Percentiles rank a stretch among this genome's conserved stretches.
Conservation (phyloP, 164 flowering plant species). For the Nymphaea colorata region DNA sequence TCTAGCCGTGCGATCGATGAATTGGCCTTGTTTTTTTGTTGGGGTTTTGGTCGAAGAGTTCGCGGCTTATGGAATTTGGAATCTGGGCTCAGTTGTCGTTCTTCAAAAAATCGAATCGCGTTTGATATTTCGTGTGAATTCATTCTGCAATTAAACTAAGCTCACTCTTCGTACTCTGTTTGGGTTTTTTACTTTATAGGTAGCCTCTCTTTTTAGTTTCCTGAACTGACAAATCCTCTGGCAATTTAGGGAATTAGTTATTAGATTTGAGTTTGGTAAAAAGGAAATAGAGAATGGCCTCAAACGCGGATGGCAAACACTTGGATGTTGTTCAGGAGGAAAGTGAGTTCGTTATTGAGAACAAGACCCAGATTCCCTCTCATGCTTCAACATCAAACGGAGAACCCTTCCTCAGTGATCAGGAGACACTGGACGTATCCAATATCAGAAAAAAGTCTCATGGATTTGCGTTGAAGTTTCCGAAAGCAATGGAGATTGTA, state of each 20-base stretch:
- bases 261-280: no score
- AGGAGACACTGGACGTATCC: neutral
- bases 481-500: constrained; percentile 10
- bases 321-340: constrained; percentile 11
- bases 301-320: constrained; percentile 6
- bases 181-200: neutral
- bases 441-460: constrained; percentile 8
- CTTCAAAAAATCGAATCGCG: no score
- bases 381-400: constrained; percentile 14
- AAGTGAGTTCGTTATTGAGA: neutral
- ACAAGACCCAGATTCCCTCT: constrained; percentile 8
- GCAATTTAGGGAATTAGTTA: neutral
- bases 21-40: no score
- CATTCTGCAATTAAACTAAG: neutral
- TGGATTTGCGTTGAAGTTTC: constrained; percentile 1
- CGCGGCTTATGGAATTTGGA: neutral
- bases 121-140: no score
- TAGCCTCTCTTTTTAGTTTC: neutral
- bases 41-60: neutral
- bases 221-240: neutral
- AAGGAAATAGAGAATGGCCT: constrained; percentile 8
- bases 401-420: constrained; percentile 7
- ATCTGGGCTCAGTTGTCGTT: neutral
- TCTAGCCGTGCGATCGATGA: no score
- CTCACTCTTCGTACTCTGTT: neutral